phyloP scores from a whole-genome alignment of 2,329 filamentous ascomycete genomes.

The Madurella mycetomatis region DNA sequence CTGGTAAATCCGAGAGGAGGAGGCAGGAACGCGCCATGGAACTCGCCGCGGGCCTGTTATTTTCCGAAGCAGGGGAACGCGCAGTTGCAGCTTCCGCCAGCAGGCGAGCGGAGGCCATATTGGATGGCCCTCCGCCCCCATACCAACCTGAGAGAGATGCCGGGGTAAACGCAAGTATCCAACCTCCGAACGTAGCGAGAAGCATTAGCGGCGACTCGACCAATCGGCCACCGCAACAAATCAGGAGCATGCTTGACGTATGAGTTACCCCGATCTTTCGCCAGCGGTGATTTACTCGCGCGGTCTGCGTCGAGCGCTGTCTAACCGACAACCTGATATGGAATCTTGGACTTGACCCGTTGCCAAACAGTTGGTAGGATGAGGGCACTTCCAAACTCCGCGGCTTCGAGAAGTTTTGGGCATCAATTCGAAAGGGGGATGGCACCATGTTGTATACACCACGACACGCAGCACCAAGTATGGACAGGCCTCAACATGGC shows the following conservation, averaged over 20 bases:
- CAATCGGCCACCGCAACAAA: constrained; percentile 47
- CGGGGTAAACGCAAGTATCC: background rate
- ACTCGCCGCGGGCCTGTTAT: constrained; percentile 43
- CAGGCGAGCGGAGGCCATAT: constrained; percentile 29
- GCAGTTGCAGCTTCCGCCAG: constrained; percentile 32
- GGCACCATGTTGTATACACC: too few relatives aligned
- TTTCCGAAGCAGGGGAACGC: constrained; percentile 38
- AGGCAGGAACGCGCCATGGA: constrained; percentile 42
- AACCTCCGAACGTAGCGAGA: constrained; percentile 32
- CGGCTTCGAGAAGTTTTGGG: too few relatives aligned
- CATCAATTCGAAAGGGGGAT: too few relatives aligned
- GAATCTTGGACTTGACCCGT: too few relatives aligned
- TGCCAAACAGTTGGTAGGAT: too few relatives aligned
- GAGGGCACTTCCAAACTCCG: too few relatives aligned
- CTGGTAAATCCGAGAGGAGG: constrained; percentile 42
- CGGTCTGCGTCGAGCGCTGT: background rate
- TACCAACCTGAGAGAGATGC: constrained; percentile 14
- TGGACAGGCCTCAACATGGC: too few relatives aligned
- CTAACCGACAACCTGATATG: too few relatives aligned
- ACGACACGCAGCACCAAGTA: too few relatives aligned
- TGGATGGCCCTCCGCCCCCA: constrained; percentile 7
- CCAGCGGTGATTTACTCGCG: background rate
- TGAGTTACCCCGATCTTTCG: constrained; percentile 25
- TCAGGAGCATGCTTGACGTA: constrained; percentile 56
- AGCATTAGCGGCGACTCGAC: constrained; percentile 47